phyloP scores from a whole-genome alignment of 495 filamentous ascomycete genomes.

The Letharia columbiana region DNA sequence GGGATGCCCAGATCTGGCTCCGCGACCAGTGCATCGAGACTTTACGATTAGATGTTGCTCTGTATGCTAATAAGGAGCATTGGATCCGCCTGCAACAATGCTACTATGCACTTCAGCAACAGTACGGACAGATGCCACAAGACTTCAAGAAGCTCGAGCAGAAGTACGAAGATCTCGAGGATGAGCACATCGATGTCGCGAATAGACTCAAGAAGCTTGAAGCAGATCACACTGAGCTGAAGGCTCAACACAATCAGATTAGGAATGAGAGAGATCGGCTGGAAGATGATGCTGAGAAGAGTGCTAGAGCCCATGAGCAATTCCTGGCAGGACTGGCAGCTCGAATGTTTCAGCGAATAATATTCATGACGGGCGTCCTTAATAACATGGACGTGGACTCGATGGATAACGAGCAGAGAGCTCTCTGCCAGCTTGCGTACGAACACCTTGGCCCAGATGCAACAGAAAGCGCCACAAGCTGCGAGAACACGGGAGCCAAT shows the following conservation, averaged over 20 bases:
- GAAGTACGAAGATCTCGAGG: neutral
- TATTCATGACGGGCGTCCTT: neutral
- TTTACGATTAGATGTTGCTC: neutral
- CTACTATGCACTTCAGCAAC: neutral
- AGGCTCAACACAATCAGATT: neutral
- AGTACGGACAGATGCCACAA: neutral
- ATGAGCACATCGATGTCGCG: neutral
- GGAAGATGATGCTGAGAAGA: neutral
- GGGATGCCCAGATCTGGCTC: neutral
- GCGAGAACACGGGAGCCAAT: neutral
- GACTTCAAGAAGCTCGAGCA: neutral
- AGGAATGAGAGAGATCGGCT: neutral
- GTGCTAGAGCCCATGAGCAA: neutral
- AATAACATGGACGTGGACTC: neutral
- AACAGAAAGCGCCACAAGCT: neutral
- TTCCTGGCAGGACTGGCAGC: neutral
- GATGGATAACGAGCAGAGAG: neutral
- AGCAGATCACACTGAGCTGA: neutral
- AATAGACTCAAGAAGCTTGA: neutral
- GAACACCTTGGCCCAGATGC: neutral
- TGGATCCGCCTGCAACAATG: neutral
- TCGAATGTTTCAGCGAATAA: neutral
- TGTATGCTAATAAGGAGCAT: neutral
- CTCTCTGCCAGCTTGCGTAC: neutral
- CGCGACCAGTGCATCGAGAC: neutral